Conservation (phyloP, 2,329 filamentous ascomycete genomes). For the Aspergillus hortae region DNA sequence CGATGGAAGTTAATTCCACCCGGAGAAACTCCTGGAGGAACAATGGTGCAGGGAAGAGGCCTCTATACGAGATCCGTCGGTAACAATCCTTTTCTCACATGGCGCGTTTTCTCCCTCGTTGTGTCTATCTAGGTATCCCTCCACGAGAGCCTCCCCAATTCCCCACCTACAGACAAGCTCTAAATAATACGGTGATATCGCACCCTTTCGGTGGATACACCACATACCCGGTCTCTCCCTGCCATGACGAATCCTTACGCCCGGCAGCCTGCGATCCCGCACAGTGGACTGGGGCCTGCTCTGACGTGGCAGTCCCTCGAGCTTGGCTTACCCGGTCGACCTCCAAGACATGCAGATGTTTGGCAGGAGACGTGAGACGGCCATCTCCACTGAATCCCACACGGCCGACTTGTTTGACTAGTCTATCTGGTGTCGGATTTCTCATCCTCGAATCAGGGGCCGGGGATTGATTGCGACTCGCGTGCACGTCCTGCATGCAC, state of each 20-base stretch:
- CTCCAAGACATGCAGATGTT: slow-evolving; percentile 4
- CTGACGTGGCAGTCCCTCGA: slow-evolving; percentile 32
- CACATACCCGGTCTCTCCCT: neutral
- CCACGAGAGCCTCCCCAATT: too few relatives aligned
- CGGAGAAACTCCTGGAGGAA: neutral
- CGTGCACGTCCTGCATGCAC: too few relatives aligned
- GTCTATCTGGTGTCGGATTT: neutral
- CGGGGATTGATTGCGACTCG: too few relatives aligned
- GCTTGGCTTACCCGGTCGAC: slow-evolving; percentile 13
- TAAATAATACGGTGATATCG: too few relatives aligned
- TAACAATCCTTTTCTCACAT: neutral
- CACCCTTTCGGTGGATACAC: too few relatives aligned
- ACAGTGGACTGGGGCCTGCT: slow-evolving; percentile 12
- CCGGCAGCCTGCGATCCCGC: slow-evolving; percentile 7
- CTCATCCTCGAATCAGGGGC: too few relatives aligned
- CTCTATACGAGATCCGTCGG: neutral
- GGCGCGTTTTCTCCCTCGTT: neutral
- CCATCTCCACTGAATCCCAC: slow-evolving; percentile 2
- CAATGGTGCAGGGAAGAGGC: neutral
- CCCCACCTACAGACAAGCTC: too few relatives aligned
- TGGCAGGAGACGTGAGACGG: neutral
- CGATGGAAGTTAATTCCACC: slow-evolving; percentile 9
- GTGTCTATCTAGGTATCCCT: too few relatives aligned
- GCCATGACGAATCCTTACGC: slow-evolving; percentile 7
- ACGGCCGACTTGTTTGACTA: neutral